phyloP scores from a whole-genome alignment of 768 basidiomycete species.

The Mycena rebaudengoi region DNA sequence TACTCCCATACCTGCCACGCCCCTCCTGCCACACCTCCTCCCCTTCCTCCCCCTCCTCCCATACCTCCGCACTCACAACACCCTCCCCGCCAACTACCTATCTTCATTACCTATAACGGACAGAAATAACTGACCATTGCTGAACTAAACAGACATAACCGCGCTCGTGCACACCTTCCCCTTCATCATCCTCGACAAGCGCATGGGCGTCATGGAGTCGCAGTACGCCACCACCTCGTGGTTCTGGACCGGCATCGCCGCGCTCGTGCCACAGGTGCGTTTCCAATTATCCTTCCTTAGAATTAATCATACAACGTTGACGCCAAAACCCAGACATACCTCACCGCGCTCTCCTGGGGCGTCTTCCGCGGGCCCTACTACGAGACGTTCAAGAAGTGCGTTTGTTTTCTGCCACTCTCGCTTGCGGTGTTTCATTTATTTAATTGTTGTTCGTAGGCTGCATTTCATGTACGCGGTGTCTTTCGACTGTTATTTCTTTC shows the following conservation, averaged over 20 bases:
- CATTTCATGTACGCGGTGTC: constrained; percentile 32
- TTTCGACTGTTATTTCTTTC: not conserved
- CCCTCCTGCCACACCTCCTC: too few species aligned
- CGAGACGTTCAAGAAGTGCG: constrained; percentile 42
- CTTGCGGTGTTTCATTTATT: not conserved
- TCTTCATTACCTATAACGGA: too few species aligned
- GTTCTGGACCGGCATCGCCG: constrained; percentile 43
- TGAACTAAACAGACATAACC: constrained; percentile 40
- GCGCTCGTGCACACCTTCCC: constrained; percentile 44
- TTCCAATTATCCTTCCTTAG: not conserved
- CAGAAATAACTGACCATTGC: too few species aligned
- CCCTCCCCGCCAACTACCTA: too few species aligned
- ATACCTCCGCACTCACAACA: too few species aligned
- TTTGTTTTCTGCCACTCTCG: not conserved
- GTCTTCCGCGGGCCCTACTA: constrained; percentile 39
- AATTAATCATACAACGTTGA: too few species aligned
- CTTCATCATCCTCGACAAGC: constrained; percentile 36
- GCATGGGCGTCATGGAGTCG: constrained; percentile 29
- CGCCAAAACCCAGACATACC: constrained; percentile 34
- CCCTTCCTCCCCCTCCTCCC: not conserved
- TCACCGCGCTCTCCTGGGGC: constrained; percentile 38
- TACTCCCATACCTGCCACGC: too few species aligned
- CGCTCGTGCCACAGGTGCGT: constrained; percentile 39
- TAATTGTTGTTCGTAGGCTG: constrained; percentile 3
- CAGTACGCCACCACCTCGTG: constrained; percentile 26